These are phyloP conservation scores for Isoetes engelmannii DNA, from an alignment of 83 land plant species.

Conservation along the genomic window DNA sequence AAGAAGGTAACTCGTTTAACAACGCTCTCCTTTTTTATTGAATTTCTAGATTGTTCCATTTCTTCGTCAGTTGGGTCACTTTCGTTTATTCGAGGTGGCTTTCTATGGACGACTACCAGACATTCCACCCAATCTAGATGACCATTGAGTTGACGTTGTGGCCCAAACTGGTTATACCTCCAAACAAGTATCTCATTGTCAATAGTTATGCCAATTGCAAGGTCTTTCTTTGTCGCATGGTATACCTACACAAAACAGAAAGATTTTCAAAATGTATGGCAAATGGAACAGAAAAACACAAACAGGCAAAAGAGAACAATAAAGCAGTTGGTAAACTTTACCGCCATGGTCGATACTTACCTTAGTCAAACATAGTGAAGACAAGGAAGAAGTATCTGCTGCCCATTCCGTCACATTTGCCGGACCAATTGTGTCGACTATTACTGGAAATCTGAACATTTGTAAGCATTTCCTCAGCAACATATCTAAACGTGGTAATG, in stretches of 20 bases:
- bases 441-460: slow-evolving; percentile 12
- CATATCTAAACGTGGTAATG: too few species aligned
- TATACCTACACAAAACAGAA: slow-evolving; percentile 12
- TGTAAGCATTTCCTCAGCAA: too few species aligned
- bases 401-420: slow-evolving; percentile 32
- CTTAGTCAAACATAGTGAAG: slow-evolving; percentile 14
- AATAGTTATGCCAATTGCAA: slow-evolving; percentile 22
- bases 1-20: neutral
- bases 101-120: slow-evolving; percentile 15
- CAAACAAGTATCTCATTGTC: slow-evolving; percentile 22
- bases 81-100: slow-evolving; percentile 11
- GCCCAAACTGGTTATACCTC: slow-evolving; percentile 29
- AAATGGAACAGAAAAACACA: neutral
- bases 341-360: slow-evolving; percentile 4
- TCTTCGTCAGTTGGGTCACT: slow-evolving; percentile 2
- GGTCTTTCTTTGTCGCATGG: slow-evolving; percentile 25
- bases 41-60: neutral
- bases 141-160: slow-evolving; percentile 31
- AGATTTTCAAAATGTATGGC: too few species aligned
- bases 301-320: neutral
- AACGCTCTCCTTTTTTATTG: neutral
- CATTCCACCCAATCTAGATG: slow-evolving; percentile 31
- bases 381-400: slow-evolving; percentile 24
- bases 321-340: neutral
- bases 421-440: slow-evolving; percentile 25